Conservation (phyloP, 2,329 filamentous ascomycete species). For the Rutstroemia sydowiana region DNA sequence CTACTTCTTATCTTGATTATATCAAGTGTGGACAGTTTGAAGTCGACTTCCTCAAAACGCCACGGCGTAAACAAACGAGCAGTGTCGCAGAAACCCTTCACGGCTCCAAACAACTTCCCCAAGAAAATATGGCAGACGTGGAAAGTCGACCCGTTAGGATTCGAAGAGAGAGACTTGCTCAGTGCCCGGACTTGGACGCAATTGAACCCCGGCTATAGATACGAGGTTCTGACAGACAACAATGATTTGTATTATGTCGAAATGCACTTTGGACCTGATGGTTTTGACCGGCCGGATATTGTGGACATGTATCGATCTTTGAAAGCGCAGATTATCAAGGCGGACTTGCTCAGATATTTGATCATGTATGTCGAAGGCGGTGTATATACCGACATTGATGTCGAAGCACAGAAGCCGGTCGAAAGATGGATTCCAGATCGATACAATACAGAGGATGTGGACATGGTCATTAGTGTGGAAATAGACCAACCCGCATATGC, state of each 20-base stretch:
- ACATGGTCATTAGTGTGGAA: constrained; percentile 64
- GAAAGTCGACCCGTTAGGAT: constrained; percentile 61
- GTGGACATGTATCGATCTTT: constrained; percentile 51
- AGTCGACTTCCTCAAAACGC: constrained; percentile 9
- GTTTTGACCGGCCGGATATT: constrained; percentile 61
- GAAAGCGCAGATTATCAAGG: constrained; percentile 57
- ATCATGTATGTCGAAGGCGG: constrained; percentile 60
- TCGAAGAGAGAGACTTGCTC: constrained; percentile 55
- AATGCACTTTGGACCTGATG: constrained; percentile 56
- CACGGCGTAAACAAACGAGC: constrained; percentile 8
- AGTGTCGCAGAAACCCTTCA: background rate
- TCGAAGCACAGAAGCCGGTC: constrained; percentile 44
- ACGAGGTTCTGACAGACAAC: constrained; percentile 46
- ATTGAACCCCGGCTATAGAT: constrained; percentile 57
- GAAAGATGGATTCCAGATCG: constrained; percentile 53
- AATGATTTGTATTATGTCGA: constrained; percentile 64
- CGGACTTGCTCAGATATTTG: constrained; percentile 57
- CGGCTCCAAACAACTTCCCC: constrained; percentile 38
- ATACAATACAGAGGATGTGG: constrained; percentile 56
- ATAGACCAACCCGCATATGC: constrained; percentile 61
- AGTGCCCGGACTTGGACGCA: constrained; percentile 56
- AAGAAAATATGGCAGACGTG: constrained; percentile 72
- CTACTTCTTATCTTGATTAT: constrained; percentile 22
- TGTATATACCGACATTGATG: constrained; percentile 52
- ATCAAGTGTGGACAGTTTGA: constrained; percentile 15